phyloP scores from a whole-genome alignment of 2,329 filamentous ascomycete species.

The Claviceps fusiformis region DNA sequence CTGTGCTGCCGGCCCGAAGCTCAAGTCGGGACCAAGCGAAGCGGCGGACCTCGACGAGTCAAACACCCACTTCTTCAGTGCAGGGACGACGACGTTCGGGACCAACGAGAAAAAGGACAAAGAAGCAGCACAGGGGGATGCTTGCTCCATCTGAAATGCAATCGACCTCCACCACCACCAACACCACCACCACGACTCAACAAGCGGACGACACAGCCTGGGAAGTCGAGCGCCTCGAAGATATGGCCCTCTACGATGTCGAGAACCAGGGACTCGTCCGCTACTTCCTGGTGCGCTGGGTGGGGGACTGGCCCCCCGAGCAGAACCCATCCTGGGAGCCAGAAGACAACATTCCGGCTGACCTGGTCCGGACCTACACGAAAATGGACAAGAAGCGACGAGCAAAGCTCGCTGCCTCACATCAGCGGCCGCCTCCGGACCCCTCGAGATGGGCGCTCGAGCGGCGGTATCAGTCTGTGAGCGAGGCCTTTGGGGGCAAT shows the following conservation, averaged over 20 bases:
- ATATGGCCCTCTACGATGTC: conserved; percentile 23
- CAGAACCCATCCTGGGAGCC: conserved; percentile 48
- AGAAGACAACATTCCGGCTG: conserved; percentile 31
- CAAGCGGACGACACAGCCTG: conserved; percentile 18
- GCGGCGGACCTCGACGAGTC: not conserved
- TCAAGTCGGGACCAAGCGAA: not conserved
- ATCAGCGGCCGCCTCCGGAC: not conserved
- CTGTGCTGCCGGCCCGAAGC: not conserved
- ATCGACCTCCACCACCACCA: not conserved
- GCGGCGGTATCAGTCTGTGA: conserved; percentile 15
- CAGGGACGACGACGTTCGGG: not conserved
- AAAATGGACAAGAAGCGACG: conserved; percentile 16
- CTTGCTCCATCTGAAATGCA: not conserved
- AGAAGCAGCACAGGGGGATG: not conserved
- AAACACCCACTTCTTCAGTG: not conserved
- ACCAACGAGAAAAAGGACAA: conserved; percentile 2
- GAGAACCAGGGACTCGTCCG: conserved; percentile 23
- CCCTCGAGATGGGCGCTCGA: not conserved
- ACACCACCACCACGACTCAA: not conserved
- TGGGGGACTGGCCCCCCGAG: conserved; percentile 40
- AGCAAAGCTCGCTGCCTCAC: conserved; percentile 1
- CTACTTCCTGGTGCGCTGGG: conserved; percentile 41
- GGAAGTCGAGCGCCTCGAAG: conserved; percentile 32
- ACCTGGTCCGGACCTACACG: conserved; percentile 28
- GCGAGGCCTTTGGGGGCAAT: conserved; percentile 4